Percentiles rank a stretch among this genome's conserved stretches.
phyloP scores from a whole-genome alignment of 2,329 filamentous ascomycete genomes.

The Colletotrichum chrysophilum region DNA sequence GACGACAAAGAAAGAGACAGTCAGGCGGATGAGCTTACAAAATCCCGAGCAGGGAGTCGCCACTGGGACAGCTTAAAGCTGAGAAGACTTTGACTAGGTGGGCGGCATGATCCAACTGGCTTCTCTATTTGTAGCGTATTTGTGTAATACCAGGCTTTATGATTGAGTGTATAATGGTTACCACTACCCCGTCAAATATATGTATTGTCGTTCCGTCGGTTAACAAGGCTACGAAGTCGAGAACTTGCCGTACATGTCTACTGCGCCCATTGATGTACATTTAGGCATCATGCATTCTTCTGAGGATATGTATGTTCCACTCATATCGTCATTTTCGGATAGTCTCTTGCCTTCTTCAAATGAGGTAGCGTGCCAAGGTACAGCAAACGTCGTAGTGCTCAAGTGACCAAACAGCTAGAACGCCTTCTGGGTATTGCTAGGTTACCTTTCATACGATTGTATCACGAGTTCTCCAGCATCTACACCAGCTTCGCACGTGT shows the following conservation, averaged over 20 bases:
- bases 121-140: background rate
- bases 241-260: background rate
- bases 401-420: background rate
- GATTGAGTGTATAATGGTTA: background rate
- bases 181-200: background rate
- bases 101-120: background rate
- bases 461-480: background rate
- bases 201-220: background rate
- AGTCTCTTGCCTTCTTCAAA: background rate
- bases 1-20: slow-evolving; percentile 1
- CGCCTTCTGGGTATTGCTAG: background rate
- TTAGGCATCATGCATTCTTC: background rate
- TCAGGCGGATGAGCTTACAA: slow-evolving; percentile 4
- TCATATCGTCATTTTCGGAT: background rate
- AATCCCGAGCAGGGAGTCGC: background rate
- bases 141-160: background rate
- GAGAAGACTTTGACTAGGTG: background rate
- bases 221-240: background rate
- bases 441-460: background rate
- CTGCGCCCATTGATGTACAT: background rate
- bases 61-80: background rate
- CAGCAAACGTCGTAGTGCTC: background rate
- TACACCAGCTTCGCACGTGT: background rate
- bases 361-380: background rate
- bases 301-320: background rate